A percentile compares a stretch with the other conserved stretches of the same genome.
These are phyloP conservation scores for Calamus simplicifolius DNA, from an alignment of 176 grass and related monocot species.

Conservation along the genomic window DNA sequence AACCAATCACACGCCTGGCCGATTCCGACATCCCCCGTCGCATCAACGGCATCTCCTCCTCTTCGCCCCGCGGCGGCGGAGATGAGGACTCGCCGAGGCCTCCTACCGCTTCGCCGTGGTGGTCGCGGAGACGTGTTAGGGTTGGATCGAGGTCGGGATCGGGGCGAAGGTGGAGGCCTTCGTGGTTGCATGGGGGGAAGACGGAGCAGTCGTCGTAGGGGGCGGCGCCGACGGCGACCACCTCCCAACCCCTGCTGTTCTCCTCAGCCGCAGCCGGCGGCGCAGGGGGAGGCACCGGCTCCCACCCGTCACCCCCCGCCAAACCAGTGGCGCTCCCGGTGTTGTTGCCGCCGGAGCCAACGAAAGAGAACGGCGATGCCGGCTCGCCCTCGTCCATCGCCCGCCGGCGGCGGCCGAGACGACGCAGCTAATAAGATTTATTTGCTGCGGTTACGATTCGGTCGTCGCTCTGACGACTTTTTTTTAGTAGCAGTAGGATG, in stretches of 20 bases:
- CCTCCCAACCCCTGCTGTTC: slow-evolving; percentile 6
- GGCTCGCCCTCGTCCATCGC: neutral
- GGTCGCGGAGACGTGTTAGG: neutral
- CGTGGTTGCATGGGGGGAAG: slow-evolving; percentile 37
- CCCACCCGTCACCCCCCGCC: slow-evolving; percentile 1
- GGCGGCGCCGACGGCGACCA: neutral
- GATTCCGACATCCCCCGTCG: slow-evolving; percentile 15
- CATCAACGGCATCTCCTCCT: neutral
- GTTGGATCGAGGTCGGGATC: slow-evolving; percentile 12
- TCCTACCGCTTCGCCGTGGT: neutral
- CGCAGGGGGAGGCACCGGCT: neutral
- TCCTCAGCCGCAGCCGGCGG: neutral
- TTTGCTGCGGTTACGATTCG: too few relatives aligned
- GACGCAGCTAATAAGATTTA: too few relatives aligned
- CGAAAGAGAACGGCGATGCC: neutral
- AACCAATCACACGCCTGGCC: slow-evolving; percentile 18
- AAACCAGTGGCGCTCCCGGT: neutral
- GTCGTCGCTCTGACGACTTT: too few relatives aligned
- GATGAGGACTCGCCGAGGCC: slow-evolving; percentile 9
- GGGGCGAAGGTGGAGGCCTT: slow-evolving; percentile 21
- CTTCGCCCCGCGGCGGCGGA: neutral
- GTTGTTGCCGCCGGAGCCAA: too few relatives aligned
- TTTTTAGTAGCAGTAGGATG: too few relatives aligned
- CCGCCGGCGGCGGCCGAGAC: neutral
- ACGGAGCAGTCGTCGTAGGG: slow-evolving; percentile 24